Base-by-base conservation (phyloP, 2,329 filamentous ascomycete species). In the Septoria linicola region DNA sequence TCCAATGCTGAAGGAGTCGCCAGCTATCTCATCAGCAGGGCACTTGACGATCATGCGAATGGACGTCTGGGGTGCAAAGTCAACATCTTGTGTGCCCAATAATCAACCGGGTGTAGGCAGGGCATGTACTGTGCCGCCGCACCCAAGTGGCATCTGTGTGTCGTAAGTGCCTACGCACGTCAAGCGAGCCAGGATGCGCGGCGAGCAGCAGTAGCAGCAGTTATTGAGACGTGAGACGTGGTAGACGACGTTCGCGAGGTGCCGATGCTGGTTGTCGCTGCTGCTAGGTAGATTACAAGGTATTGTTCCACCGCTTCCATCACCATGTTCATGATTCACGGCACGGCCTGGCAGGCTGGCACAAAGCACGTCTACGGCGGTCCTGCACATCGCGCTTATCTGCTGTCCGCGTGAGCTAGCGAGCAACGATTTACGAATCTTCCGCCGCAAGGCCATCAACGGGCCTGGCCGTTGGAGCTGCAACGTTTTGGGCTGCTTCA, bases 1-100 rank as follows among this genome's bases (percentile, higher is more conserved):
- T 46, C 43, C 34, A 20, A 39, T 39, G 43, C 43, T 14, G 32
- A 11, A 20, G n/a, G 11, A 36, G 14, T 23, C 25, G 35, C 34
- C 34, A 10, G 35, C 10, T n/a, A n/a, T n/a, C n/a, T n/a, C n/a
- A n/a, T n/a, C 35, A 40, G 35, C 43, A 47, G 31, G 23, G 34
- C 43, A 47, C 34, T 21, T 34, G 43, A 34, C 32, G 43, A 45
- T 45, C 30, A 35, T 47, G 34, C 25, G 43, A n/a, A 45, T 35
- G 31, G 31, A 6, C 14, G 31, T 34, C 31, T 19, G 16, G 36
- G 36, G 36, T 8, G 2, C 8, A 11, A 39, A 39, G 36, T 40
- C 40, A 51, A 48, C 44, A 49, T 25, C 25, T 8, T 11, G 48
- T 45, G 42, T 21, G 41, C 52, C 52, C 49, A 53, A 53, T 55